Conservation (phyloP, 1,139 yeast species). For the Candida smagusa region DNA sequence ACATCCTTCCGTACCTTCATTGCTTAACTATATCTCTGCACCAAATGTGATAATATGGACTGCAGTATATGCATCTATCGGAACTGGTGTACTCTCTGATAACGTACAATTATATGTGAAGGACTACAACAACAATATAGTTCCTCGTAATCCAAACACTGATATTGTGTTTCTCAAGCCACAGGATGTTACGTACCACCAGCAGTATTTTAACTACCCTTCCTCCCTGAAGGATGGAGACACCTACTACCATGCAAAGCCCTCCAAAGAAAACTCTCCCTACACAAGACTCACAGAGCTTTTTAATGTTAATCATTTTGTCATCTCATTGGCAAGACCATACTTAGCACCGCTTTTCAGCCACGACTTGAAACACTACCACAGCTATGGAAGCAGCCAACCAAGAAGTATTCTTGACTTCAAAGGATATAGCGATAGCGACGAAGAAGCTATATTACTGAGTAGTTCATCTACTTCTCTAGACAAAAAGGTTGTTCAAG, state of each 20-base stretch:
- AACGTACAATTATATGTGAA: conserved; percentile 67
- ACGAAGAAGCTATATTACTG: conserved; percentile 4
- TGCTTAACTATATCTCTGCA: conserved; percentile 86
- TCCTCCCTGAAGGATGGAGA: conserved; percentile 12
- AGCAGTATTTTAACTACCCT: conserved; percentile 31
- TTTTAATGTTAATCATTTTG: conserved; percentile 89
- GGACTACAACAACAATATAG: conserved; percentile 59
- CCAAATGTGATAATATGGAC: conserved; percentile 93
- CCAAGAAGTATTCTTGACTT: conserved; percentile 7
- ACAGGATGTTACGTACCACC: conserved; percentile 46
- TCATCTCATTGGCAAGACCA: conserved; percentile 88
- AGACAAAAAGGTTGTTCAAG: conserved; percentile 5
- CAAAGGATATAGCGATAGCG: conserved; percentile 7
- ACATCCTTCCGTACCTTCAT: conserved; percentile 64
- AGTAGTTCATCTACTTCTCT: conserved; percentile 3
- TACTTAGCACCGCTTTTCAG: conserved; percentile 86
- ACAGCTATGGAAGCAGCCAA: conserved; percentile 30
- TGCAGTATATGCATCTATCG: conserved; percentile 72
- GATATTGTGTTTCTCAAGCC: conserved; percentile 41
- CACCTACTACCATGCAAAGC: conserved; percentile 14
- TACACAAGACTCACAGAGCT: conserved; percentile 86
- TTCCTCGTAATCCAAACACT: conserved; percentile 33
- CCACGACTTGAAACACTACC: conserved; percentile 71
- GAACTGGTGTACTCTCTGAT: conserved; percentile 61
- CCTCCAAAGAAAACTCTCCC: conserved; percentile 50